Evolutionary conservation across 2,329 filamentous ascomycete species (phyloP).

Genomic region (Hyphodiscus sp.): DNA sequence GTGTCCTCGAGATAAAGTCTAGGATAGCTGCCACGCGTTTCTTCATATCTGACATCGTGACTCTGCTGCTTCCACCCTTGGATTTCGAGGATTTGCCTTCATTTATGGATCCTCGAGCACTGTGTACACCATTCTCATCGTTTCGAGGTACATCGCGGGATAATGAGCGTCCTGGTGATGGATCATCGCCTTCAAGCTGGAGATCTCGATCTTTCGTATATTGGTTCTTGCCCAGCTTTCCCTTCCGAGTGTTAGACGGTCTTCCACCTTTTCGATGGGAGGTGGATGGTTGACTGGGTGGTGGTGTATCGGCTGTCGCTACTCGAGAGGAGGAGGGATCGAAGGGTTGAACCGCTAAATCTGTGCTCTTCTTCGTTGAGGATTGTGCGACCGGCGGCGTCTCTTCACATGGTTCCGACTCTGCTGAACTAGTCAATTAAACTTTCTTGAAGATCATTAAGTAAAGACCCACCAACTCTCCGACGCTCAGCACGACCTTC

Average conservation of each 20-base stretch:
- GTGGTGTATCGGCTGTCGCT: slow-evolving; percentile 42
- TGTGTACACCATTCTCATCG: slow-evolving; percentile 46
- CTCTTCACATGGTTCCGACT: slow-evolving; percentile 69
- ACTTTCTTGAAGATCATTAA: slow-evolving; percentile 4
- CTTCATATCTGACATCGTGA: slow-evolving; percentile 84
- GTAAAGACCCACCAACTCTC: slow-evolving; percentile 65
- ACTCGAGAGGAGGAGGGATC: slow-evolving; percentile 40
- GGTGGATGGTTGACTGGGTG: slow-evolving; percentile 35
- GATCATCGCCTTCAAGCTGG: slow-evolving; percentile 40
- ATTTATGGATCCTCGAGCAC: slow-evolving; percentile 31
- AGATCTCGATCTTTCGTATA: slow-evolving; percentile 70
- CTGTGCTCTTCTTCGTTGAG: slow-evolving; percentile 26
- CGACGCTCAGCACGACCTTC: slow-evolving; percentile 77
- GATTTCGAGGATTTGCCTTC: slow-evolving; percentile 27
- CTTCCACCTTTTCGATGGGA: slow-evolving; percentile 57
- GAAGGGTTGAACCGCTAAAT: slow-evolving; percentile 25
- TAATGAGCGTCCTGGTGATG: slow-evolving; percentile 48
- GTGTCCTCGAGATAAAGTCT: slow-evolving; percentile 83
- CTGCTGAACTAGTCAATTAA: slow-evolving; percentile 40
- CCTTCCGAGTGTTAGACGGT: slow-evolving; percentile 59
- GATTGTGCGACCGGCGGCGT: slow-evolving; percentile 40
- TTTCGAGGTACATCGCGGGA: slow-evolving; percentile 33
- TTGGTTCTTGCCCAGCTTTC: slow-evolving; percentile 68
- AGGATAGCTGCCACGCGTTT: slow-evolving; percentile 76
- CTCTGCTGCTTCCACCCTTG: slow-evolving; percentile 45